Conservation (phyloP, 345 rosid genomes). For the rapeseed (Brassica napus) region DNA sequence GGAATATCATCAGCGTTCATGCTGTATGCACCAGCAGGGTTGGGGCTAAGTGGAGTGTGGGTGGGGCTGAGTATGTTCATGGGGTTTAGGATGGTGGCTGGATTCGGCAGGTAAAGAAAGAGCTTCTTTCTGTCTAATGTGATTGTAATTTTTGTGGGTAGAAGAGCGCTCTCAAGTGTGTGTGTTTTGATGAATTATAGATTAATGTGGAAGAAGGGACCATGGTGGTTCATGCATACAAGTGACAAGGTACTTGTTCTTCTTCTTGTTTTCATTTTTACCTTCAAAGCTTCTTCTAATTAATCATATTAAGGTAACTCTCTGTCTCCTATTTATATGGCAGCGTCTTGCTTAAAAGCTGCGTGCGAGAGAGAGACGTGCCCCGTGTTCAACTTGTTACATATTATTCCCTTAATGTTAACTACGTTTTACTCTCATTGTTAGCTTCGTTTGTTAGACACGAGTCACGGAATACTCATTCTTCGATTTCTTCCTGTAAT, state of each 20-base stretch:
- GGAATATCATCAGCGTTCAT: constrained; percentile 65
- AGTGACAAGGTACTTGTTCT: constrained; percentile 34
- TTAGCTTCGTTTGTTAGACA: constrained; percentile 9
- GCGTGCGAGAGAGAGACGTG: background rate
- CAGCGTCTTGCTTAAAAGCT: constrained; percentile 38
- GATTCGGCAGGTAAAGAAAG: constrained; percentile 61
- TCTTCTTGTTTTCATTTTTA: too few relatives aligned
- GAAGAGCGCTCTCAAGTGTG: background rate
- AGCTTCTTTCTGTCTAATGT: background rate
- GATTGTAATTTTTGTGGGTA: background rate
- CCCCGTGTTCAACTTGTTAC: background rate
- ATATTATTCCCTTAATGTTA: background rate
- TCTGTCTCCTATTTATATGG: constrained; percentile 1
- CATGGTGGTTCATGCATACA: constrained; percentile 93
- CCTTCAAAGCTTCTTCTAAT: background rate
- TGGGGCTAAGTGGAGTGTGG: constrained; percentile 92
- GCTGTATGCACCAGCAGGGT: constrained; percentile 53
- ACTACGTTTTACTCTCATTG: background rate
- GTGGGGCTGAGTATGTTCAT: constrained; percentile 82
- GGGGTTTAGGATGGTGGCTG: constrained; percentile 80
- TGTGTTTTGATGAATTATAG: constrained; percentile 41
- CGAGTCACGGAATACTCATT: background rate
- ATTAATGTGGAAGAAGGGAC: constrained; percentile 67
- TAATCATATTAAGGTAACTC: background rate
- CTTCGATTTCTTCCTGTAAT: background rate